Evolutionary conservation across 305 asterid species (phyloP).

Genomic region (Fraxinus ornus): DNA sequence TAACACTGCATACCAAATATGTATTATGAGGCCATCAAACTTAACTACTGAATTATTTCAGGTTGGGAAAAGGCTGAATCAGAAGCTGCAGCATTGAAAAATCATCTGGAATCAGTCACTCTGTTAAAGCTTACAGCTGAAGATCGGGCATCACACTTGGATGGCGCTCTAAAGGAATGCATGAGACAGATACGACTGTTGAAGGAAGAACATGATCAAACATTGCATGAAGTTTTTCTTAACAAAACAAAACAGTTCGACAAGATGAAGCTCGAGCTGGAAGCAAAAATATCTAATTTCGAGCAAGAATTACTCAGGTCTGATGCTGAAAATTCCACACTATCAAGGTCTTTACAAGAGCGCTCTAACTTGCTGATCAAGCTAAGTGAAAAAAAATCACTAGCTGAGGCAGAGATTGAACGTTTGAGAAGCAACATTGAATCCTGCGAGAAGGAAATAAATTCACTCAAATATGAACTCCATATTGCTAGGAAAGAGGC

Average conservation of each 20-base stretch:
- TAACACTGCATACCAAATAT: neutral
- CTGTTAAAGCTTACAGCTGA: constrained; percentile 88
- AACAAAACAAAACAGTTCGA: constrained; percentile 70
- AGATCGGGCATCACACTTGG: constrained; percentile 82
- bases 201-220: constrained; percentile 85
- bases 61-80: constrained; percentile 99
- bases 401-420: constrained; percentile 78
- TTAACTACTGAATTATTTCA: constrained; percentile 35
- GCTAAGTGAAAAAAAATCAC: constrained; percentile 76
- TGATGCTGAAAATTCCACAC: constrained; percentile 76
- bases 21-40: constrained; percentile 18
- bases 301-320: constrained; percentile 77
- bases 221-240: constrained; percentile 64
- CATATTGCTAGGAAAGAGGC: constrained; percentile 78
- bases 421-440: constrained; percentile 60
- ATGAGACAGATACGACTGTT: constrained; percentile 84
- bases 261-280: constrained; percentile 73
- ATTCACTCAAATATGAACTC: constrained; percentile 75
- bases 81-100: constrained; percentile 81
- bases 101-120: constrained; percentile 87
- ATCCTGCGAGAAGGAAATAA: constrained; percentile 72
- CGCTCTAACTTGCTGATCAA: constrained; percentile 80
- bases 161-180: constrained; percentile 95
- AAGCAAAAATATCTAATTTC: constrained; percentile 53
- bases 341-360: constrained; percentile 87